Evolutionary conservation across 176 grass and related monocot species (phyloP).

Genomic region (Aegilops umbellulata): DNA sequence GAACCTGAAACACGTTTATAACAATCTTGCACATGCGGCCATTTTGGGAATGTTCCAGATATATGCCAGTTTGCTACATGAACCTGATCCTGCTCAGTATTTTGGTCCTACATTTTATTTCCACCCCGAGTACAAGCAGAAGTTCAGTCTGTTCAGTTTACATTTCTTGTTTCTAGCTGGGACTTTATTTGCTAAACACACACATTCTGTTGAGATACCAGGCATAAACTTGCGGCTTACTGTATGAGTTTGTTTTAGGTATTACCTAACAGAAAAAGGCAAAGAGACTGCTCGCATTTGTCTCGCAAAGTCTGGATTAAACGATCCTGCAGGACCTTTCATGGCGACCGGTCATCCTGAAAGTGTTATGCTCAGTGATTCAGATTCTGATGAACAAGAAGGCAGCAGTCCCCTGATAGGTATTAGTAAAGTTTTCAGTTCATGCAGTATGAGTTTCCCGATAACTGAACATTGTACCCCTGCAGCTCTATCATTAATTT

Average conservation of each 20-base stretch:
- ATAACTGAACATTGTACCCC: neutral
- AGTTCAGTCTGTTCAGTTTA: constrained; percentile 9
- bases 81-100: neutral
- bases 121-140: neutral
- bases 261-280: constrained; percentile 76
- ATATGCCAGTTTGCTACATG: neutral
- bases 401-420: constrained; percentile 27
- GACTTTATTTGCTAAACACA: neutral
- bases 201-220: neutral
- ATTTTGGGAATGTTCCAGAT: neutral
- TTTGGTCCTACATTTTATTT: constrained; percentile 23
- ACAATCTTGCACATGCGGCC: neutral
- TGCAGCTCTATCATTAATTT: neutral
- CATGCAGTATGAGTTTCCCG: constrained; percentile 9
- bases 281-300: constrained; percentile 50
- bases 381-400: constrained; percentile 48
- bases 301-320: constrained; percentile 60
- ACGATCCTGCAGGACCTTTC: constrained; percentile 27
- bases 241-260: constrained; percentile 45
- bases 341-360: neutral
- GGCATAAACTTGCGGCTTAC: neutral
- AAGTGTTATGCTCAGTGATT: constrained; percentile 44
- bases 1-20: neutral
- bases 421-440: constrained; percentile 28
- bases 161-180: neutral